Evolutionary conservation across 139 green algal species (phyloP).

Genomic region (Chlorokybus atmophyticus): DNA sequence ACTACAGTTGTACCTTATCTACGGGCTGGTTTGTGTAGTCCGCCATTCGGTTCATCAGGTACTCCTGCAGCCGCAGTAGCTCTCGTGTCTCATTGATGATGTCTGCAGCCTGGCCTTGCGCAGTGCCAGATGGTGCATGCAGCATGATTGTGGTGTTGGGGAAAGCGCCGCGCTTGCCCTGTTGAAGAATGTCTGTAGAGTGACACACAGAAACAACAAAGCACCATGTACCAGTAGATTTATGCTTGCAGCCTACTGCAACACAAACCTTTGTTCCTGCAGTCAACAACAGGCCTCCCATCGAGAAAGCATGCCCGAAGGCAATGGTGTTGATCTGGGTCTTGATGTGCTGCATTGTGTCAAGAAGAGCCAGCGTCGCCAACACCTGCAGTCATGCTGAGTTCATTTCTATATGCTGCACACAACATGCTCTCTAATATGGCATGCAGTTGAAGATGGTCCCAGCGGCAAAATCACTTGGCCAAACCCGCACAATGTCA

Average conservation of each 20-base stretch:
- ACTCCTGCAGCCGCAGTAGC: conserved; percentile 79
- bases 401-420: neutral
- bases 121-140: conserved; percentile 80
- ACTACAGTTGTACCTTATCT: conserved; percentile 64
- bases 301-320: conserved; percentile 88
- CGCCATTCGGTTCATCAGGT: conserved; percentile 57
- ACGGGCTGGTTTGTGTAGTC: conserved; percentile 67
- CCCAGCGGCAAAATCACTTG: neutral
- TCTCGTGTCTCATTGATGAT: conserved; percentile 94
- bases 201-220: no score
- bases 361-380: conserved; percentile 81
- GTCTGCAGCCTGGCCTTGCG: conserved; percentile 75
- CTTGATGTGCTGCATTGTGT: conserved; percentile 91
- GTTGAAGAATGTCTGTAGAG: no score
- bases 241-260: neutral
- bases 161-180: conserved; percentile 76
- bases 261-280: conserved; percentile 68
- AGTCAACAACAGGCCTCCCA: conserved; percentile 90
- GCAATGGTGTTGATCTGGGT: conserved; percentile 80
- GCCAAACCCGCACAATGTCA: neutral
- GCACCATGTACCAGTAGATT: neutral
- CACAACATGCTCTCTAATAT: no score
- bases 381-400: conserved; percentile 28
- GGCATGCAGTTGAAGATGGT: no score
- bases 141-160: conserved; percentile 92